Evolutionary conservation across 768 basidiomycete species (phyloP).

Genomic region (Lenzites betulinus): DNA sequence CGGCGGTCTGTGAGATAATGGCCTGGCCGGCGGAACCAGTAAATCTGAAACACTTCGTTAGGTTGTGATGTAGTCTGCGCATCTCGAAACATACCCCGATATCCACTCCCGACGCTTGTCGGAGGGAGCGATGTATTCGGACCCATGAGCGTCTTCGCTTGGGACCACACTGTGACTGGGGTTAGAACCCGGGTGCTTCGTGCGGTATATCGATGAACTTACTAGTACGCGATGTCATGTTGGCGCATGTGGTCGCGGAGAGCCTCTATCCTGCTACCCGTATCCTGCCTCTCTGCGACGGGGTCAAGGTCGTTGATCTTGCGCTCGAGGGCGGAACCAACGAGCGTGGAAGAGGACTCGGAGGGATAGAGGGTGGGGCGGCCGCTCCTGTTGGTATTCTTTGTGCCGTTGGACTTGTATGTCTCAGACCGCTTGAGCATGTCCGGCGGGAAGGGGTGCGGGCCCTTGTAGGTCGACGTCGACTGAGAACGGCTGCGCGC

Average conservation of each 20-base stretch:
- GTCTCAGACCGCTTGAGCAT: constrained; percentile 23
- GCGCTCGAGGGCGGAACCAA: constrained; percentile 72
- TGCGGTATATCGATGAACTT: constrained; percentile 32
- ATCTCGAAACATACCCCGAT: constrained; percentile 54
- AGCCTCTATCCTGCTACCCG: constrained; percentile 57
- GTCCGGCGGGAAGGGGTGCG: constrained; percentile 15
- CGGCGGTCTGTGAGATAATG: constrained; percentile 62
- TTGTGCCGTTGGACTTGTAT: constrained; percentile 23
- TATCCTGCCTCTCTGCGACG: constrained; percentile 55
- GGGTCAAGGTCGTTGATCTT: constrained; percentile 66
- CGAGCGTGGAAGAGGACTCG: constrained; percentile 70
- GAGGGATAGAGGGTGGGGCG: constrained; percentile 50
- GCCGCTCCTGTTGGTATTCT: constrained; percentile 27
- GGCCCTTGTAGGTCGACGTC: neutral
- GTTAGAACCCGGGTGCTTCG: neutral
- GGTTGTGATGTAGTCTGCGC: constrained; percentile 3
- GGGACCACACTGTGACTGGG: constrained; percentile 66
- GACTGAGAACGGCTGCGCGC: constrained; percentile 8
- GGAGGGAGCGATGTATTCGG: constrained; percentile 75
- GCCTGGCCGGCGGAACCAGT: constrained; percentile 71
- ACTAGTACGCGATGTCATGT: constrained; percentile 77
- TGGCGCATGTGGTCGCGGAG: constrained; percentile 67
- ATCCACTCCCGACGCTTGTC: constrained; percentile 82
- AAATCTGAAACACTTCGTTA: constrained; percentile 42
- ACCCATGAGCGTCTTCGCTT: constrained; percentile 80